A percentile compares a stretch with the other conserved stretches of the same genome.
Evolutionary conservation across 2,329 filamentous ascomycete species (phyloP).

Genomic region (Curvularia lunata): DNA sequence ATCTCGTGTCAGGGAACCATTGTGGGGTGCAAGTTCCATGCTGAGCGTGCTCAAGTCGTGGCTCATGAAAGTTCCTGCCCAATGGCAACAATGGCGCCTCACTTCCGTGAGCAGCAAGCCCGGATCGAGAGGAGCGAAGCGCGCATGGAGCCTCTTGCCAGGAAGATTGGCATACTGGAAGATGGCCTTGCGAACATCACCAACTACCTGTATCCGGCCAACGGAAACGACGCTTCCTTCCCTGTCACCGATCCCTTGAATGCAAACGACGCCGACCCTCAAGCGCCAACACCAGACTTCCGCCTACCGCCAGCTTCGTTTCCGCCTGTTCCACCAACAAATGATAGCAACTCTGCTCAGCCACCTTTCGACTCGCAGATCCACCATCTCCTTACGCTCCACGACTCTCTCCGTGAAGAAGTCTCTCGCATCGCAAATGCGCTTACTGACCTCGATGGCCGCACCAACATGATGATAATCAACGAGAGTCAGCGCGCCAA

Average conservation of each 20-base stretch:
- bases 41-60: conserved; percentile 49
- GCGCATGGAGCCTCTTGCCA: conserved; percentile 50
- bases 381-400: conserved; percentile 65
- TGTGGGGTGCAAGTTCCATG: conserved; percentile 52
- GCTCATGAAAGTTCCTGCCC: conserved; percentile 52
- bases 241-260: conserved; percentile 45
- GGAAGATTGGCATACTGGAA: conserved; percentile 55
- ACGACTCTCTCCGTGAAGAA: conserved; percentile 67
- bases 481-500: conserved; percentile 67
- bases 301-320: conserved; percentile 45
- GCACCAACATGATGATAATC: conserved; percentile 67
- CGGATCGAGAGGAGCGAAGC: conserved; percentile 54
- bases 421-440: conserved; percentile 61
- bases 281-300: conserved; percentile 47
- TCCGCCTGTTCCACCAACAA: conserved; percentile 35
- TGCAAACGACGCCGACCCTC: conserved; percentile 41
- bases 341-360: conserved; percentile 32
- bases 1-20: conserved; percentile 53
- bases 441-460: conserved; percentile 65
- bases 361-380: conserved; percentile 56
- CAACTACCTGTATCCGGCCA: conserved; percentile 49
- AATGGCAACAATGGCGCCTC: conserved; percentile 56
- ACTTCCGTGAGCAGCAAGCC: conserved; percentile 52
- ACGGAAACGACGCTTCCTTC: conserved; percentile 39
- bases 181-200: conserved; percentile 53